phyloP scores from a whole-genome alignment of 2,329 filamentous ascomycete genomes.

The Pseudomassariella vexata region DNA sequence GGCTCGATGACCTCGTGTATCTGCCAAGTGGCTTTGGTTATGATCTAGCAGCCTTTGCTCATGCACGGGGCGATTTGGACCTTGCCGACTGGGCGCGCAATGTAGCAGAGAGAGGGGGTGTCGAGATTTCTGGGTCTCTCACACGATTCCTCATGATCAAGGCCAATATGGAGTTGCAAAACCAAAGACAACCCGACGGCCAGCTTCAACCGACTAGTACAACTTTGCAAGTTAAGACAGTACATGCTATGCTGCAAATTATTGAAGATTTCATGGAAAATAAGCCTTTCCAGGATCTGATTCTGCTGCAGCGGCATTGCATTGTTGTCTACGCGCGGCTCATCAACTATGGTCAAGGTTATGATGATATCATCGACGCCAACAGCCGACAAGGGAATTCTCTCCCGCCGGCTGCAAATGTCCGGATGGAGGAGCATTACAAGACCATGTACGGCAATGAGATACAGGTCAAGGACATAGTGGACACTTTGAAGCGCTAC shows the following conservation, averaged over 20 bases:
- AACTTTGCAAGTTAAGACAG: conserved; percentile 78
- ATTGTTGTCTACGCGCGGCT: conserved; percentile 89
- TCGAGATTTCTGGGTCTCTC: conserved; percentile 65
- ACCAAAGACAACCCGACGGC: conserved; percentile 63
- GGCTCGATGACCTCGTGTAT: conserved; percentile 76
- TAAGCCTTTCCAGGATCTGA: conserved; percentile 60
- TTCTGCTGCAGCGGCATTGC: conserved; percentile 76
- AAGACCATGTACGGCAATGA: conserved; percentile 97
- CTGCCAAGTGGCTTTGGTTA: conserved; percentile 79
- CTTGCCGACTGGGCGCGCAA: conserved; percentile 74
- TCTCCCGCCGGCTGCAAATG: conserved; percentile 72
- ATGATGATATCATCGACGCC: conserved; percentile 82
- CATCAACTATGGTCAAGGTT: conserved; percentile 93
- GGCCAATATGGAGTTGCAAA: conserved; percentile 70
- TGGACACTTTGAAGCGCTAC: conserved; percentile 77
- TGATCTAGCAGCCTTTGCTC: conserved; percentile 79
- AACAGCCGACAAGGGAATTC: conserved; percentile 79
- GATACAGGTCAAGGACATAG: conserved; percentile 77
- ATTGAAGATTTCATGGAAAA: conserved; percentile 64
- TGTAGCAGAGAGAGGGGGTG: conserved; percentile 58
- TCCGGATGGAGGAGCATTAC: conserved; percentile 94
- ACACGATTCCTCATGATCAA: conserved; percentile 81
- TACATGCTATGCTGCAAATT: conserved; percentile 73
- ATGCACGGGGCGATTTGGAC: conserved; percentile 75
- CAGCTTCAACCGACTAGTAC: conserved; percentile 59